Evolutionary conservation across 2,329 filamentous ascomycete species (phyloP), one percentile per base, ranked within the genome.

Genomic region (Epichloe coenophiala): DNA sequence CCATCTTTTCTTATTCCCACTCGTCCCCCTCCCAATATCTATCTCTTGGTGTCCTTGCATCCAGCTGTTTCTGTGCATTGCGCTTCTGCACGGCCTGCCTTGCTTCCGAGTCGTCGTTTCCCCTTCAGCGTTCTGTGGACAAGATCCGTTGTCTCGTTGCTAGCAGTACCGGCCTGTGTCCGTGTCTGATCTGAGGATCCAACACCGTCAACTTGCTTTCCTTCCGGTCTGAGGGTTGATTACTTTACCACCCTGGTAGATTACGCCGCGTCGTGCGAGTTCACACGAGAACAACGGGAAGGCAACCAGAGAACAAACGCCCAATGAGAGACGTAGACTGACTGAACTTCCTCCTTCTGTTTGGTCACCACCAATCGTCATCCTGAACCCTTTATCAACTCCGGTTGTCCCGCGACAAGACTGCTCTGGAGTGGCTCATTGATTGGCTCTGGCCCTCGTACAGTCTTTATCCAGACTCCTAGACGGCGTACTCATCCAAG

Each of bases 291-390:
- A 49, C 42, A 55, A 49, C 49, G 49, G 45, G 49, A 48, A 43
- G 42, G 38, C 33, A 49, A 33, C 38, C 42, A 39, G 35, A 43
- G 27, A 27, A 8, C 27, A 21, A 23, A 37, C 40, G 40, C 17
- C 47, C 48, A 51, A 53, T 54, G 48, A 46, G 43, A 53, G 50
- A 51, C 48, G 40, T 43, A 42, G 37, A 38, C 33, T 49, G 46
- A 38, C 46, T 36, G n/a, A 19, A 33, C 46, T 42, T 49, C 37
- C 21, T 19, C 23, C 19, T 46, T 39, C 13, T 15, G 33, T 45
- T 37, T 12, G n/a, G 23, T 35, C 50, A 49, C 42, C 36, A 52
- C 37, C 5, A 35, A 15, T 23, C 31, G 38, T 31, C 35, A 15
- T 23, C 38, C n/a, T 42, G 6, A 27, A n/a, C 46, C 42, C 21